These are phyloP conservation scores for Populus alba DNA, from an alignment of 345 rosid genomes.

Conservation along the genomic window DNA sequence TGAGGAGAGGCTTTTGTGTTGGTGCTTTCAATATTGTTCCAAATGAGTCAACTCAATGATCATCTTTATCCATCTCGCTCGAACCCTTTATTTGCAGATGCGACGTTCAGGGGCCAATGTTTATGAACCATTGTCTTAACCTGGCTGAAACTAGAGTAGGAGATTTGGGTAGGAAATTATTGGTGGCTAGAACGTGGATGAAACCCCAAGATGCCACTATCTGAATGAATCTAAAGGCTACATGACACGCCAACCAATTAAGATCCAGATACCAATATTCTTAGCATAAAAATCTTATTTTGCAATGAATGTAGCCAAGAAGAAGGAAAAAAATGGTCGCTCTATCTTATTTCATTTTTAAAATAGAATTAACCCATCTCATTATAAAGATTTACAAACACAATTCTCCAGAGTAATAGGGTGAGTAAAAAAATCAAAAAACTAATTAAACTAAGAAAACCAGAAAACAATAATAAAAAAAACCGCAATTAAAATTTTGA, in stretches of 20 bases:
- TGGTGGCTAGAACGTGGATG: background rate
- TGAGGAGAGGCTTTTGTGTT: background rate
- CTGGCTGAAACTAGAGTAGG: background rate
- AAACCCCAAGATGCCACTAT: background rate
- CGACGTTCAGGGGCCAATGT: background rate
- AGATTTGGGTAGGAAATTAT: background rate
- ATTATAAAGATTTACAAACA: no score
- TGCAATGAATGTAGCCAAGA: background rate
- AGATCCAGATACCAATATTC: background rate
- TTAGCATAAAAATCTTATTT: no score
- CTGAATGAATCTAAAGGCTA: no score
- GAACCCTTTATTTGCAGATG: background rate
- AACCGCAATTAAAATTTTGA: no score
- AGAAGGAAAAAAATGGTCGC: background rate
- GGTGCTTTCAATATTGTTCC: background rate
- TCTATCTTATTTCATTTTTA: no score
- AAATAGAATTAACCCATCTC: no score
- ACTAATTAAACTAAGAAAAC: no score
- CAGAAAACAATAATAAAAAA: no score
- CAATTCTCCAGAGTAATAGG: background rate
- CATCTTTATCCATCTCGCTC: background rate
- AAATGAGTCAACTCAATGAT: slow-evolving; percentile 3
- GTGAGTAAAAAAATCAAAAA: no score
- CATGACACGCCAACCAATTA: background rate
- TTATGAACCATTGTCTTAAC: background rate